These are phyloP conservation scores for Scedosporium minutisporum DNA, from an alignment of 2,329 filamentous ascomycete species.

Conservation along the genomic window DNA sequence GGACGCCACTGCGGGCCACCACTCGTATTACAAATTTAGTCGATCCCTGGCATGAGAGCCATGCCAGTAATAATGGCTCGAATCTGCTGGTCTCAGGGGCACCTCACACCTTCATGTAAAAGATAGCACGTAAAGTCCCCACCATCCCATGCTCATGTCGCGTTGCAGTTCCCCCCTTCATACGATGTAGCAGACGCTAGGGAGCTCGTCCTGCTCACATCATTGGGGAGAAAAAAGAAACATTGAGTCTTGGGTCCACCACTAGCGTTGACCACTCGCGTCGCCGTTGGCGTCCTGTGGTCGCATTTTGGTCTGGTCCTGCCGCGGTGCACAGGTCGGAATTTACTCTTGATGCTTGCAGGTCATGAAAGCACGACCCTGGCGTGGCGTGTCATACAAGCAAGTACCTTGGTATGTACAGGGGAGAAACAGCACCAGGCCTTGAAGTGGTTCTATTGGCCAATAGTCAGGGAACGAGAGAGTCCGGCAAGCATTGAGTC, in stretches of 20 bases:
- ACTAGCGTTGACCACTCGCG: too few relatives aligned
- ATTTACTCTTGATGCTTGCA: too few relatives aligned
- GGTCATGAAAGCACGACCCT: too few relatives aligned
- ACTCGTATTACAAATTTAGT: neutral
- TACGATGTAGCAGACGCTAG: neutral
- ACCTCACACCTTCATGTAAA: neutral
- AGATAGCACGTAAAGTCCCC: neutral
- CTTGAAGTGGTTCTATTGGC: neutral
- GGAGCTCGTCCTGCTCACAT: neutral
- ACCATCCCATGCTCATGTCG: neutral
- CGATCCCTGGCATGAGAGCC: neutral
- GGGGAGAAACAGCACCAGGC: neutral
- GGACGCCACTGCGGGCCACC: neutral
- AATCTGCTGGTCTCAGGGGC: neutral
- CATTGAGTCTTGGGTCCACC: neutral
- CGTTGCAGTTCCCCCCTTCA: neutral
- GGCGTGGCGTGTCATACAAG: neutral
- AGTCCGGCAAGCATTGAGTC: too few relatives aligned
- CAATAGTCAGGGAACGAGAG: too few relatives aligned
- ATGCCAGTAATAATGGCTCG: neutral
- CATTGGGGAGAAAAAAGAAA: neutral
- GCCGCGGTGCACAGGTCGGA: too few relatives aligned
- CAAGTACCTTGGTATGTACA: neutral
- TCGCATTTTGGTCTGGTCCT: too few relatives aligned
- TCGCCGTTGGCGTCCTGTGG: too few relatives aligned